Evolutionary conservation across 2,329 filamentous ascomycete species (phyloP).

Genomic region (Pseudonectria buxi): DNA sequence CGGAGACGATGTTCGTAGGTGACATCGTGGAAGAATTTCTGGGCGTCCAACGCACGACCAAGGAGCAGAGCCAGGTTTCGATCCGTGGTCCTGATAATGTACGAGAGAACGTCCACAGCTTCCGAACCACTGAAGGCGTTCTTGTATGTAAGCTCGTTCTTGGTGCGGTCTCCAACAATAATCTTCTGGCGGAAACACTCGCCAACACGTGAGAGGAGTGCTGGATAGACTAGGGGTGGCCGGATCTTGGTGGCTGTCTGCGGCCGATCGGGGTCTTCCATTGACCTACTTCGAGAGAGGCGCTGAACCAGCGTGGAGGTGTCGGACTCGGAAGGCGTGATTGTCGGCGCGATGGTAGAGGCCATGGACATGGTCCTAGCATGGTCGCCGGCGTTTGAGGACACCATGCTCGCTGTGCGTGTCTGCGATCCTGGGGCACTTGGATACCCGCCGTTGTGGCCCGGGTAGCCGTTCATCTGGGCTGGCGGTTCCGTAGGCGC

Average conservation of each 20-base stretch:
- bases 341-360: slow-evolving; percentile 68
- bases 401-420: slow-evolving; percentile 56
- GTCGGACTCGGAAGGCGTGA: slow-evolving; percentile 55
- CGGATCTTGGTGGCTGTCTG: slow-evolving; percentile 53
- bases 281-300: slow-evolving; percentile 51
- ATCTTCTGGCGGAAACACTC: slow-evolving; percentile 90
- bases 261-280: slow-evolving; percentile 50
- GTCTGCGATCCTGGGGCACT: slow-evolving; percentile 48
- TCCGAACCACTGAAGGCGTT: slow-evolving; percentile 95
- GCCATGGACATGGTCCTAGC: slow-evolving; percentile 85
- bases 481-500: slow-evolving; percentile 36
- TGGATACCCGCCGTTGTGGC: slow-evolving; percentile 32
- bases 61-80: slow-evolving; percentile 87
- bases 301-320: slow-evolving; percentile 44
- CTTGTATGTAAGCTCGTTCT: slow-evolving; percentile 96
- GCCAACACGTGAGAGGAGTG: slow-evolving; percentile 84
- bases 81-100: slow-evolving; percentile 96
- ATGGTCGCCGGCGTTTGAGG: slow-evolving; percentile 44
- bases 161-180: slow-evolving; percentile 76
- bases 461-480: slow-evolving; percentile 30
- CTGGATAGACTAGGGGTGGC: slow-evolving; percentile 87
- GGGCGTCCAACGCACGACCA: slow-evolving; percentile 86
- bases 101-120: slow-evolving; percentile 89
- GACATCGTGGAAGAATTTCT: slow-evolving; percentile 99
- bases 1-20: slow-evolving; percentile 94